Evolutionary conservation across 2,329 filamentous ascomycete genomes (phyloP), one percentile per base, ranked within the genome.

Genomic region (Hypoxylon sp.): DNA sequence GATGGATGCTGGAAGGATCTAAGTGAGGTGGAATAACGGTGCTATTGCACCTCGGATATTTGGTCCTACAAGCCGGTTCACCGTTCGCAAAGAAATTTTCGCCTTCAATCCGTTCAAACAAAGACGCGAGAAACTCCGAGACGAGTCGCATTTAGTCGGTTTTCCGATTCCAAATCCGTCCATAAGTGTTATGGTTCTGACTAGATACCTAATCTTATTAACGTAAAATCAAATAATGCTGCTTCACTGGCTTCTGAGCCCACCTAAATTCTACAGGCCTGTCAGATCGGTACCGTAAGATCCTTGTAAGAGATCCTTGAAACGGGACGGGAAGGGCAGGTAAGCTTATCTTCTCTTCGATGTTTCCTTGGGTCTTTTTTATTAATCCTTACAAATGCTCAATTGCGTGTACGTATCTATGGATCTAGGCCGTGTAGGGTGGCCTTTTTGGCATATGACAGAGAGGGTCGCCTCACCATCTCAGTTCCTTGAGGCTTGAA

Each of bases 321-420:
- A 56, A 15, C 11, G 42, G 35, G 29, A 35, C 47, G 53, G 17
- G 47, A 52, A 24, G 32, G 35, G 35, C 11, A 44, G 50, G 62
- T 59, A 58, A 59, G 48, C 54, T 64, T 58, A 52, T 46, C 47
- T 32, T 53, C 21, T 53, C 47, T 51, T 48, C 24, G 5, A 5
- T 32, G 37, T 32, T 48, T 50, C 5, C 24, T 27, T 27, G 24
- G 27, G n/a, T 39, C 21, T 21, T 29, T 13, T 51, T 62, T 55
- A 48, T 31, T 54, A 65, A 39, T 48, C 50, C 62, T 65, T 65
- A 65, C 55, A 60, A 60, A 60, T 60, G 24, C 32, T 39, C 54
- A 50, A 46, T 24, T 19, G 17, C 27, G 32, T 44, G 54, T 56
- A 56, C 39, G 39, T 44, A 44, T 56, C n/a, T 56, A 29, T 51